Evolutionary conservation across 2,329 filamentous ascomycete genomes (phyloP), one percentile per base, ranked within the genome.

Genomic region (Penicillium hesseltinei): DNA sequence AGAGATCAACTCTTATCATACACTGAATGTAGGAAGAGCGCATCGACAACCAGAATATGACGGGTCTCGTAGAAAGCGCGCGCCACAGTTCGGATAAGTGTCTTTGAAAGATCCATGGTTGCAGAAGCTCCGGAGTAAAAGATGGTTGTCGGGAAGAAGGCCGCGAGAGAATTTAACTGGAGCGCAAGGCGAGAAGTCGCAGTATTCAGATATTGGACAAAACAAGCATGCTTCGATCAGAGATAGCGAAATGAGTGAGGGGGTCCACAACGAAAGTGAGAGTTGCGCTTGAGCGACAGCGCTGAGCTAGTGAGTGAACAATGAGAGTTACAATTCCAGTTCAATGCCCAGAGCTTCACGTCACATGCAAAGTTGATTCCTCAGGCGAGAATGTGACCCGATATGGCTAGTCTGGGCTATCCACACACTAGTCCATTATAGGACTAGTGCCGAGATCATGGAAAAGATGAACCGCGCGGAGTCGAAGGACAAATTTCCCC

Each of bases 21-120:
- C 79, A 83, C 90, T 76, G 83, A 87, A 75, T 91, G 88, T 57
- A 87, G 85, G 70, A 89, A 84, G 59, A 92, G 83, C 62, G 92
- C 90, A 79, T 95, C 89, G 66, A 94, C 79, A 53, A 92, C 86
- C 46, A 96, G 82, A 61, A 94, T 88, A 69, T 94, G 88, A 69
- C 91, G 89, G 36, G 89, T 91, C 63, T 90, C 84, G 76, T 94
- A 95, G 78, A 96, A 96, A 56, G 90, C 88, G 72, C 92, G 89
- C 69, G 87, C 88, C 39, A 92, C 90, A 53, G 88, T 94, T 75
- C 92, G 90, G 69, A 97, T 86, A 63, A 97, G 86, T 40, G 88
- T 88, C 73, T 92, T 85, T 54, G 86, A 86, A 63, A 88, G 81
- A 73, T 89, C 85, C 80, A 88, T 85, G 58, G 70, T 59, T 57